Conservation (phyloP, 1,284 basidiomycete species). For the Cryptococcus maquisensis region DNA sequence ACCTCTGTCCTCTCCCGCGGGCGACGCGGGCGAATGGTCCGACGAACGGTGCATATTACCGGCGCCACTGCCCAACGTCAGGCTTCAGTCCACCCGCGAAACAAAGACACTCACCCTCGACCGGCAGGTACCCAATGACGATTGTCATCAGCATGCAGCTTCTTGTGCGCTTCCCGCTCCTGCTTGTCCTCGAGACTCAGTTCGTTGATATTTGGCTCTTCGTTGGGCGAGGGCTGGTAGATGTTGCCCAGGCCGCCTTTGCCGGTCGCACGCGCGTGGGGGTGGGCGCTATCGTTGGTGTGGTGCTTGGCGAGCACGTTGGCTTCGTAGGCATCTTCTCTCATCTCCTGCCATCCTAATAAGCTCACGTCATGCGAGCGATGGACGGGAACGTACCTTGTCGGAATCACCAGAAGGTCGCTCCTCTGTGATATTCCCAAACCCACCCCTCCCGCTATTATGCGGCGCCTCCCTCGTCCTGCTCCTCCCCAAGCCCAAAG, state of each 20-base stretch:
- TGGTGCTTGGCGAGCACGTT: constrained; percentile 35
- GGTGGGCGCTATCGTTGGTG: constrained; percentile 28
- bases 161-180: constrained; percentile 40
- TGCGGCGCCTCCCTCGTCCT: background rate
- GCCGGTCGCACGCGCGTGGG: constrained; percentile 34
- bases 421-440: constrained; percentile 45
- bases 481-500: background rate
- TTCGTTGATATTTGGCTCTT: constrained; percentile 20
- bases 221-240: constrained; percentile 13
- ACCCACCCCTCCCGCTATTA: constrained; percentile 41
- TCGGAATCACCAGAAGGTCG: constrained; percentile 29
- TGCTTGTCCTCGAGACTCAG: constrained; percentile 30
- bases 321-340: constrained; percentile 31
- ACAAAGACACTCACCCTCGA: constrained; percentile 30
- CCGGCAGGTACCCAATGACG: constrained; percentile 25
- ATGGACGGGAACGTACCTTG: constrained; percentile 15
- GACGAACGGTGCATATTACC: constrained; percentile 29
- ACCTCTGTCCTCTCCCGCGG: constrained; percentile 18
- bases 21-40: constrained; percentile 10
- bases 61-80: constrained; percentile 25
- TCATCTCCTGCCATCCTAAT: constrained; percentile 13
- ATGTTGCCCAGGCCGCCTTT: constrained; percentile 45
- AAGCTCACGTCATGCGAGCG: background rate
- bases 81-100: background rate
- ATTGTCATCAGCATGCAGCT: constrained; percentile 31